These are phyloP conservation scores for Cytospora piceae DNA, from an alignment of 2,329 filamentous ascomycete species.

Conservation along the genomic window DNA sequence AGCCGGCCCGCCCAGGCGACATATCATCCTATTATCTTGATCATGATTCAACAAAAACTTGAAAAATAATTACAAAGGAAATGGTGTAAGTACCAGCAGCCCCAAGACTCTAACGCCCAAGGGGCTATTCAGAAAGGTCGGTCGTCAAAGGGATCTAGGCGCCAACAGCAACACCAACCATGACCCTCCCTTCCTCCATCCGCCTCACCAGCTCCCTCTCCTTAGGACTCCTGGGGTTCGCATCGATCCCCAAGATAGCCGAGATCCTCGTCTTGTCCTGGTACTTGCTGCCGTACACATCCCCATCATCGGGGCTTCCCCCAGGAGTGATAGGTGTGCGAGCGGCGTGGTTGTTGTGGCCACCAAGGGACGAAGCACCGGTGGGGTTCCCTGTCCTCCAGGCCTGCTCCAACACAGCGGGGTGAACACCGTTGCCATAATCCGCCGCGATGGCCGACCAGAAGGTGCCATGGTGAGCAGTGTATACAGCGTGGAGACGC, in stretches of 20 bases:
- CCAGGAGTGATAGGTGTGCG: conserved; percentile 57
- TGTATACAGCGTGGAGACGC: conserved; percentile 72
- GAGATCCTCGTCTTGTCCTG: conserved; percentile 65
- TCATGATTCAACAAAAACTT: background rate
- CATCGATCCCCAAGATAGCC: conserved; percentile 64
- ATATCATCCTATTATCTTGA: conserved; percentile 4
- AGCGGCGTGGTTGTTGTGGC: conserved; percentile 39
- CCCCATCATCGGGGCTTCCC: conserved; percentile 55
- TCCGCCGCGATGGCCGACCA: conserved; percentile 74
- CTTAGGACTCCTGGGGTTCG: conserved; percentile 59
- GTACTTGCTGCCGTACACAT: conserved; percentile 42
- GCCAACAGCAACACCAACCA: conserved; percentile 39
- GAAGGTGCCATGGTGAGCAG: conserved; percentile 70
- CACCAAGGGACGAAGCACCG: conserved; percentile 33
- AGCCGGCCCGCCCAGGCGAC: background rate
- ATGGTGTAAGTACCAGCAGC: conserved; percentile 19
- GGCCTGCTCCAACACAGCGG: conserved; percentile 69
- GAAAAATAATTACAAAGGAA: conserved; percentile 11
- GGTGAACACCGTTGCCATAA: conserved; percentile 67
- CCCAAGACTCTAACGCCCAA: conserved; percentile 24
- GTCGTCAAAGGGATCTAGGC: conserved; percentile 35
- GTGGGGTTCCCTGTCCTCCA: conserved; percentile 58
- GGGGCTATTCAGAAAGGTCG: background rate
- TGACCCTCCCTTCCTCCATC: conserved; percentile 54
- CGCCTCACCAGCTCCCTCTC: conserved; percentile 62